Percentiles rank a stretch among this genome's conserved stretches.
Evolutionary conservation across 2,329 filamentous ascomycete species (phyloP).

Genomic region (Exophiala alcalophila): DNA sequence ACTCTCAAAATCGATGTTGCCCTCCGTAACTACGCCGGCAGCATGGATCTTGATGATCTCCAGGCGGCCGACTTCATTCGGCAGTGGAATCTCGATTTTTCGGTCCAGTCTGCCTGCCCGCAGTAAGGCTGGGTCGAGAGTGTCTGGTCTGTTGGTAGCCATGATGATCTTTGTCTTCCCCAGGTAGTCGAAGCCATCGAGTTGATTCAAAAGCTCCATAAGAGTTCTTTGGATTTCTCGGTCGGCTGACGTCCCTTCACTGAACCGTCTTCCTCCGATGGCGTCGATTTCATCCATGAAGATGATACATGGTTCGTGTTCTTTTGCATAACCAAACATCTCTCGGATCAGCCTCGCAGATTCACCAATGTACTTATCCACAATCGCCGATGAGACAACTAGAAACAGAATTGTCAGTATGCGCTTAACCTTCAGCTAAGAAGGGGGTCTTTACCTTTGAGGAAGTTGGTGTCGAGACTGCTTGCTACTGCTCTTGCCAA

Average conservation of each 20-base stretch:
- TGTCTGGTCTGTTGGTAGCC: constrained; percentile 97
- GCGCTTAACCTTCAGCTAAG: too few species aligned
- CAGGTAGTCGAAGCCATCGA: constrained; percentile 98
- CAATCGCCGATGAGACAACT: constrained; percentile 98
- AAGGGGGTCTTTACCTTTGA: constrained; percentile 69
- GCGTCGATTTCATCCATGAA: constrained; percentile 99
- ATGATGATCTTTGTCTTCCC: constrained; percentile 99
- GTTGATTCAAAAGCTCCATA: constrained; percentile 97
- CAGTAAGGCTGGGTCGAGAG: constrained; percentile 86
- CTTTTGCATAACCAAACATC: constrained; percentile 99
- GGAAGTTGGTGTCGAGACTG: constrained; percentile 94
- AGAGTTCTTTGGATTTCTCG: constrained; percentile 96
- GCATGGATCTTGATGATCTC: constrained; percentile 99
- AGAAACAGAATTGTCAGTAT: constrained; percentile 10
- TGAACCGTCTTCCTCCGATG: constrained; percentile 94
- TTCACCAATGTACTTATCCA: constrained; percentile 99
- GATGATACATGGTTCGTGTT: constrained; percentile 99
- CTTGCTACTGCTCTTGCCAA: constrained; percentile 92
- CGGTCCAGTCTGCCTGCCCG: constrained; percentile 90
- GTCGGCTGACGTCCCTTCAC: constrained; percentile 94
- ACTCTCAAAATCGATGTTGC: constrained; percentile 97
- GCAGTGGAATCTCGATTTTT: constrained; percentile 96
- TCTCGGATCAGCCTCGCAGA: constrained; percentile 95
- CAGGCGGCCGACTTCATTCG: constrained; percentile 91
- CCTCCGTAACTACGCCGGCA: constrained; percentile 78